A percentile compares a stretch with the other conserved stretches of the same genome.
Evolutionary conservation across 1,139 yeast species (phyloP).

Genomic region (Magnusiomyces sp.): DNA sequence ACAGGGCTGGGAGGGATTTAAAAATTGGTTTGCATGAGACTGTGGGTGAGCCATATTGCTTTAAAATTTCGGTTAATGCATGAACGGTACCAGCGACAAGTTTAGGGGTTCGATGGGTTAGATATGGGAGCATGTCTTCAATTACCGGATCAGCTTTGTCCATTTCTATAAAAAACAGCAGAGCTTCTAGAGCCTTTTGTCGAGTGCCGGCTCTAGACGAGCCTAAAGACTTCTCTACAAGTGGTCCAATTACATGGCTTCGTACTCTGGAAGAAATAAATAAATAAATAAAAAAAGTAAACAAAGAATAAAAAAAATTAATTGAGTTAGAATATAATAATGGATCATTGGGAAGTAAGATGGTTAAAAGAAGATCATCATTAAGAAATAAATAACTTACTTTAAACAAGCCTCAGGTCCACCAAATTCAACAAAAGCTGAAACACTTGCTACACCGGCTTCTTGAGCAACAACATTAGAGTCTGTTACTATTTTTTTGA

Average conservation of each 20-base stretch:
- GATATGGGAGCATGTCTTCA: slow-evolving; percentile 56
- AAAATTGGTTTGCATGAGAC: slow-evolving; percentile 55
- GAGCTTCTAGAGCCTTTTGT: slow-evolving; percentile 52
- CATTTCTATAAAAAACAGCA: slow-evolving; percentile 56
- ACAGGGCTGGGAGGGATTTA: slow-evolving; percentile 55
- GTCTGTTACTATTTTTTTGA: slow-evolving; percentile 59
- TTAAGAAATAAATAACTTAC: slow-evolving; percentile 4
- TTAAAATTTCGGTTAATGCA: slow-evolving; percentile 49
- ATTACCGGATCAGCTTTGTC: slow-evolving; percentile 59
- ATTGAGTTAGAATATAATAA: slow-evolving; percentile 2
- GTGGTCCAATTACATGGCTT: slow-evolving; percentile 43
- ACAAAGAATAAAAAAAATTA: no score
- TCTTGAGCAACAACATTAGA: slow-evolving; percentile 91
- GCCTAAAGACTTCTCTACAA: slow-evolving; percentile 73
- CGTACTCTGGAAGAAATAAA: slow-evolving; percentile 27
- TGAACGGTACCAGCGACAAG: slow-evolving; percentile 60
- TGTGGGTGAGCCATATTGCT: slow-evolving; percentile 62
- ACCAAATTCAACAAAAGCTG: slow-evolving; percentile 52
- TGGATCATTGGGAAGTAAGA: not conserved
- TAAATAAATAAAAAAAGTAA: no score
- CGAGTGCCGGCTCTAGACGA: slow-evolving; percentile 74
- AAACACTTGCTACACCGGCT: slow-evolving; percentile 54
- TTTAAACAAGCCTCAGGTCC: slow-evolving; percentile 37
- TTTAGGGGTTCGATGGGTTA: slow-evolving; percentile 65
- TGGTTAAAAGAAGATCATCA: slow-evolving; percentile 4